A percentile compares a stretch with the other conserved stretches of the same genome.
Evolutionary conservation across 129 eudicot species (phyloP).

Genomic region (Pulicaria dysenterica): DNA sequence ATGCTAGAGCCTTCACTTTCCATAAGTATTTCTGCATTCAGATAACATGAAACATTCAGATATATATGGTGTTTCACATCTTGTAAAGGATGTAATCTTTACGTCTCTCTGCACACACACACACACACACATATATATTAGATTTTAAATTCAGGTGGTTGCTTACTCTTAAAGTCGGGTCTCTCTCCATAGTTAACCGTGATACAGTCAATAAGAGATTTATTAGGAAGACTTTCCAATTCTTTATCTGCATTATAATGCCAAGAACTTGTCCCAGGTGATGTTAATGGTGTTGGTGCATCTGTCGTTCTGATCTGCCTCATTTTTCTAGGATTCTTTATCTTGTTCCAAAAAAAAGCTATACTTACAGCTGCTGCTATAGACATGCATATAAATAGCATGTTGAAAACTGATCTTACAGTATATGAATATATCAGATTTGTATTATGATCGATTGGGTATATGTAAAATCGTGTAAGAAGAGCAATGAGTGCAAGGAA

Average conservation of each 20-base stretch:
- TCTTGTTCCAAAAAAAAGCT: constrained; percentile 62
- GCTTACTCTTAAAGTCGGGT: constrained; percentile 62
- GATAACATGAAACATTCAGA: background rate
- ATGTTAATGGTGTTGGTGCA: constrained; percentile 38
- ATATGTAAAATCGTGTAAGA: constrained; percentile 37
- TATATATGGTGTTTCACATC: background rate
- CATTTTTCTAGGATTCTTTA: constrained; percentile 33
- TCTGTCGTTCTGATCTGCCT: constrained; percentile 44
- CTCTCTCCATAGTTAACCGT: constrained; percentile 49
- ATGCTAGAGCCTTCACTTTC: constrained; percentile 48
- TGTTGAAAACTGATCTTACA: constrained; percentile 32
- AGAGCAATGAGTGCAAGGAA: constrained; percentile 35
- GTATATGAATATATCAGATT: constrained; percentile 40
- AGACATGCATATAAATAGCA: constrained; percentile 45
- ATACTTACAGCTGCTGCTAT: constrained; percentile 37
- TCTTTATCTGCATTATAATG: constrained; percentile 49
- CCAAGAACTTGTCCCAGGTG: constrained; percentile 49
- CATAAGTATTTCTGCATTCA: constrained; percentile 45
- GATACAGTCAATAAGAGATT: constrained; percentile 36
- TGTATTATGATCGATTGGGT: constrained; percentile 47
- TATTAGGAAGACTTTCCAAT: constrained; percentile 53
- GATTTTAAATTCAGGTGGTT: background rate
- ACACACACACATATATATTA: background rate
- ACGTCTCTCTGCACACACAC: too few species aligned
- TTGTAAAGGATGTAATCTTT: background rate